phyloP scores from a whole-genome alignment of 2,329 filamentous ascomycete species.

The Verticillium klebahnii region DNA sequence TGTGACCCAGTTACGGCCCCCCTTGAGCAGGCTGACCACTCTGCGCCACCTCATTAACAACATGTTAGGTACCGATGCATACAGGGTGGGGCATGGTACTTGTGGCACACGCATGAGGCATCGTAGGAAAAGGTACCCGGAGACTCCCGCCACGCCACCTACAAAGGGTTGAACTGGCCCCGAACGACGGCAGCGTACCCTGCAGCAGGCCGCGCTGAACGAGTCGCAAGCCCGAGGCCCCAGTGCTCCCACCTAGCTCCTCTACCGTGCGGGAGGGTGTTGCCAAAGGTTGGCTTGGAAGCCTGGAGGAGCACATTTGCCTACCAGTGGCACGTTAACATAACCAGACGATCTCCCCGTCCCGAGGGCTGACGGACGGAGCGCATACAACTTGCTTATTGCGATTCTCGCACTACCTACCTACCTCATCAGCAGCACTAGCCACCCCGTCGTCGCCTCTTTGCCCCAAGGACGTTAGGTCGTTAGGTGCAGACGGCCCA shows the following conservation, averaged over 20 bases:
- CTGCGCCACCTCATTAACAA: background rate
- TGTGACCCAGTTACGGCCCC: background rate
- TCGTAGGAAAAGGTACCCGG: background rate
- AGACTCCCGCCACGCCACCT: background rate
- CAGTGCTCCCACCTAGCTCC: too few species aligned
- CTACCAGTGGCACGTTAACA: background rate
- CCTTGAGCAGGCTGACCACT: background rate
- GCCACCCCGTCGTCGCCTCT: background rate
- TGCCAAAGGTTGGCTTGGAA: too few species aligned
- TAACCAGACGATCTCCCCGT: background rate
- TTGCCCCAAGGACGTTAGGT: background rate
- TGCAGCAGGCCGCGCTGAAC: background rate
- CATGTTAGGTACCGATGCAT: background rate
- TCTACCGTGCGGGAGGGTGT: too few species aligned
- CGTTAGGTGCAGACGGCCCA: background rate
- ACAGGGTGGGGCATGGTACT: background rate
- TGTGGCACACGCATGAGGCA: background rate
- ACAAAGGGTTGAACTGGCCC: background rate
- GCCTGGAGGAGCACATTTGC: background rate
- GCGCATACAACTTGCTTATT: background rate
- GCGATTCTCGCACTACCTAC: too few species aligned
- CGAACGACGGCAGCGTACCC: background rate
- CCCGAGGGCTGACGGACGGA: background rate
- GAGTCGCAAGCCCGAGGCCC: background rate
- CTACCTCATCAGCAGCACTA: background rate